Percentiles rank a stretch among this genome's conserved stretches.
phyloP scores from a whole-genome alignment of 1,284 basidiomycete genomes.

The Agaricales sp. region DNA sequence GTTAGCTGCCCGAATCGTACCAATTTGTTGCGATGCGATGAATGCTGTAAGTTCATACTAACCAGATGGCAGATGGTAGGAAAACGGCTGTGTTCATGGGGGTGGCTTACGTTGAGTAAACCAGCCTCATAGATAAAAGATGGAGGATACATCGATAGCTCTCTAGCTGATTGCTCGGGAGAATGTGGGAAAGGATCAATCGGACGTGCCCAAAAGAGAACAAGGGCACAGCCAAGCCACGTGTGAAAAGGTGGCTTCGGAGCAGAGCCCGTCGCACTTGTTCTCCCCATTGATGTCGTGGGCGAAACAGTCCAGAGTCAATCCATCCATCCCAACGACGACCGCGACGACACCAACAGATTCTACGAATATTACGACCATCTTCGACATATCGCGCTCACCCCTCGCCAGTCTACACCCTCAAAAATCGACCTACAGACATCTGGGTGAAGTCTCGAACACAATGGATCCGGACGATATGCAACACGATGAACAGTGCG shows the following conservation, averaged over 20 bases:
- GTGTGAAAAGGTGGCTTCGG: neutral
- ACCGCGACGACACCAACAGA: neutral
- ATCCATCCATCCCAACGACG: neutral
- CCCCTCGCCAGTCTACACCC: neutral
- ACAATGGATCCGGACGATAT: conserved; percentile 1
- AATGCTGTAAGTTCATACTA: too few species aligned
- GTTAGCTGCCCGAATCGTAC: too few species aligned
- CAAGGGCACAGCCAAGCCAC: neutral
- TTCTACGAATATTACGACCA: neutral
- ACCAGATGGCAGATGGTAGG: too few species aligned
- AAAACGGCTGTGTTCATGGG: too few species aligned
- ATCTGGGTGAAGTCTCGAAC: neutral
- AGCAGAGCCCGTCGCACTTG: neutral
- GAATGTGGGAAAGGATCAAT: too few species aligned
- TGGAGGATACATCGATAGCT: too few species aligned
- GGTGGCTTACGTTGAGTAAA: too few species aligned
- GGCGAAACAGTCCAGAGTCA: neutral
- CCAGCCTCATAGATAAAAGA: too few species aligned
- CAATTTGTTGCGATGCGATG: too few species aligned
- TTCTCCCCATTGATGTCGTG: neutral
- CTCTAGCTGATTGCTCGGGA: too few species aligned
- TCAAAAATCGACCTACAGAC: neutral
- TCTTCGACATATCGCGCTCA: neutral
- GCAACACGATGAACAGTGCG: neutral
- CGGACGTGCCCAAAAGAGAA: neutral